Evolutionary conservation across 2,329 filamentous ascomycete species (phyloP), one percentile per base, ranked within the genome.

Genomic region (Pyrenochaeta sp.): DNA sequence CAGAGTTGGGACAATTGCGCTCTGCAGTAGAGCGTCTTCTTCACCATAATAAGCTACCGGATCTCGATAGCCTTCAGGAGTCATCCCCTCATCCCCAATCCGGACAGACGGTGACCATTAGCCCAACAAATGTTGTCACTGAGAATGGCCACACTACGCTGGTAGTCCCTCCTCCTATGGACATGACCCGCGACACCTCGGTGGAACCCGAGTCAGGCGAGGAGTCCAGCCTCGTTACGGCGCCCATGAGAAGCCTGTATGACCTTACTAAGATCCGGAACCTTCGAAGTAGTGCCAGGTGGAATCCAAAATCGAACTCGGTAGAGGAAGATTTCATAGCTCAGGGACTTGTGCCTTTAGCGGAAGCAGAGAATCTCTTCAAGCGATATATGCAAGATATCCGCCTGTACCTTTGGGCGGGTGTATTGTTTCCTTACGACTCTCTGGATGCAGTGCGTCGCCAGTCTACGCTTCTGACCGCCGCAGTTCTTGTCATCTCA

Each of bases 211-310:
- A 69, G n/a, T 60, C 61, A 2, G 64, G 60, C 15, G 66, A 69
- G 39, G 68, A 71, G 15, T 51, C 66, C 30, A 55, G 56, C n/a
- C 52, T 71, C 9, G 66, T 69, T 0, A 63, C 64, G 30, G 71
- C 69, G n/a, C 71, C 71, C 7, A 74, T 74, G 71, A 62, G 61
- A 43, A 71, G 66, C 39, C 58, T 74, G 14, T 74, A 73, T 53
- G 66, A 73, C 44, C 60, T 74, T 1, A 74, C 69, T 14, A 56
- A 64, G 5, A 71, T 74, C 18, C 60, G 67, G n/a, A 73, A 72
- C 46, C 61, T 74, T 37, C 62, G 68, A 30, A 71, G 65, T 37
- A 66, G 56, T 42, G 64, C 58, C 33, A 54, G 64, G 49, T 64
- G 60, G 50, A 65, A 61, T 21, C 58, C 67, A 18, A 63, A 64